These are phyloP conservation scores for Acmispon strigosus DNA, from an alignment of 306 rosid genomes.

Conservation along the genomic window DNA sequence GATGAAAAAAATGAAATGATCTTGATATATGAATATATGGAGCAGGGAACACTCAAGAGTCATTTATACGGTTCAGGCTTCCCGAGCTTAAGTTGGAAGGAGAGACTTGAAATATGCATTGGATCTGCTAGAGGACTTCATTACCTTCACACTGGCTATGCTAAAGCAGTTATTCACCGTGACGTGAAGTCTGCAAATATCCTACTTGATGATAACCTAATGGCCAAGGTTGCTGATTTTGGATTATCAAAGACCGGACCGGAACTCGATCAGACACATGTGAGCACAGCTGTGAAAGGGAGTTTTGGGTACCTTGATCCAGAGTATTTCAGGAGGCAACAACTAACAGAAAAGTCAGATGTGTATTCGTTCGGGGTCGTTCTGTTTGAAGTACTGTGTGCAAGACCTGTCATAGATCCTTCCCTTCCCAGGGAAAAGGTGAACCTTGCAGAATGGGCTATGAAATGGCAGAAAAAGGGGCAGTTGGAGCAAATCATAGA, in stretches of 20 bases:
- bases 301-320: conserved; percentile 93
- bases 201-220: conserved; percentile 79
- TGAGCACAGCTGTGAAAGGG: conserved; percentile 84
- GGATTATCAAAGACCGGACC: conserved; percentile 84
- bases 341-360: conserved; percentile 81
- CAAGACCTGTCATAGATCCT: conserved; percentile 87
- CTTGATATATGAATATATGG: conserved; percentile 86
- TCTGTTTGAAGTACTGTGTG: conserved; percentile 77
- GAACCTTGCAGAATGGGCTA: conserved; percentile 89
- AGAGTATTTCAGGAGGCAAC: conserved; percentile 82
- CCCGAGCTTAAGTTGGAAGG: conserved; percentile 77
- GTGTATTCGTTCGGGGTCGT: conserved; percentile 91
- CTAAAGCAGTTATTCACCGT: conserved; percentile 87
- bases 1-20: conserved; percentile 90
- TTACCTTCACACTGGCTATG: conserved; percentile 88
- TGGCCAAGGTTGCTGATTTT: conserved; percentile 94
- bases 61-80: conserved; percentile 73
- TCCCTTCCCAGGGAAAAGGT: conserved; percentile 82
- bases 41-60: conserved; percentile 79
- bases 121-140: conserved; percentile 96
- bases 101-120: conserved; percentile 79
- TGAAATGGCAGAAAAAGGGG: conserved; percentile 85
- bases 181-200: conserved; percentile 90
- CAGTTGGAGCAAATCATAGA: conserved; percentile 78
- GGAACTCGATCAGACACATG: conserved; percentile 80